phyloP scores from a whole-genome alignment of 805 yeast species.

The Danielozyma ontarioensis region DNA sequence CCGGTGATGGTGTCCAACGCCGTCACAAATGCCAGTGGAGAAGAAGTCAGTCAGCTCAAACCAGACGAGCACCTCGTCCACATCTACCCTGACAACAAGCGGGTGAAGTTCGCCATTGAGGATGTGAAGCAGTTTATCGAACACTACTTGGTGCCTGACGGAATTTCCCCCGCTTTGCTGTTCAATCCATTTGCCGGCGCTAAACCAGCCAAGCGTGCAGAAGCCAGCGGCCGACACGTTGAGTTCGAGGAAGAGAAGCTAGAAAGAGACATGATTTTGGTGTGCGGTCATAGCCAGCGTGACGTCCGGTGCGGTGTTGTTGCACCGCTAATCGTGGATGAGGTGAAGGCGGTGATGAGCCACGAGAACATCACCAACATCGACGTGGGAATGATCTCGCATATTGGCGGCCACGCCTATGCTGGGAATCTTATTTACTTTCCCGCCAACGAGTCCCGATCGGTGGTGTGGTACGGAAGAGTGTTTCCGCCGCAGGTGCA shows the following conservation, averaged over 20 bases:
- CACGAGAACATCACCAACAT: conserved; percentile 22
- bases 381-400: conserved; percentile 58
- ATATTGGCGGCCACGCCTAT: conserved; percentile 81
- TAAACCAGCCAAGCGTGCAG: not conserved
- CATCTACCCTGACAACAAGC: conserved; percentile 51
- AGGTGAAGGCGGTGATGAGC: conserved; percentile 41
- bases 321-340: conserved; percentile 54
- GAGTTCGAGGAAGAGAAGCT: conserved; percentile 8
- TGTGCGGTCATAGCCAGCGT: conserved; percentile 63
- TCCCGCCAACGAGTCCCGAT: conserved; percentile 30
- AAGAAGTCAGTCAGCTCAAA: conserved; percentile 7
- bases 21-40: conserved; percentile 9
- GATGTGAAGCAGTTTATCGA: conserved; percentile 34
- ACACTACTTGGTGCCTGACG: conserved; percentile 35
- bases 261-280: conserved; percentile 35
- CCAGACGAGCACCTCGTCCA: conserved; percentile 25
- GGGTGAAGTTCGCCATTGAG: conserved; percentile 29
- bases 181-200: conserved; percentile 20
- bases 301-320: conserved; percentile 63
- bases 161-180: conserved; percentile 8
- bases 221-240: conserved; percentile 1
- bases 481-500: conserved; percentile 64
- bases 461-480: conserved; percentile 67
- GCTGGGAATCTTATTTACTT: conserved; percentile 76
- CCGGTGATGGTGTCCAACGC: conserved; percentile 51